Percentiles rank a stretch among this genome's conserved stretches.
Evolutionary conservation across 2,329 filamentous ascomycete genomes (phyloP).

Genomic region (Paecilomyces sp.): DNA sequence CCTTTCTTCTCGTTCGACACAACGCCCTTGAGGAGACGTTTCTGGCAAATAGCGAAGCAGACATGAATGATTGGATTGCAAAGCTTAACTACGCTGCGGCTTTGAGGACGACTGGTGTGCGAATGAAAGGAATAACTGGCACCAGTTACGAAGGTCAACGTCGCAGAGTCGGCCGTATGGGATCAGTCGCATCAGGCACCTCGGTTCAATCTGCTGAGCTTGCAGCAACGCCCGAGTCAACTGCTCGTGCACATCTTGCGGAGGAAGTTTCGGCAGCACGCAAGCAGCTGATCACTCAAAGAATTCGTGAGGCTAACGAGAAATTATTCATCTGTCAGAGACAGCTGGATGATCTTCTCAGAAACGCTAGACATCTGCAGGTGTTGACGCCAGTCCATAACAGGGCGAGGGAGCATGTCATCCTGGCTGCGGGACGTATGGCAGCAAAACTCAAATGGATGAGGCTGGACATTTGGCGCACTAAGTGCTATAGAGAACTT

Average conservation of each 20-base stretch:
- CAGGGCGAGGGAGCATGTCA: constrained; percentile 78
- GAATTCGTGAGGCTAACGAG: constrained; percentile 75
- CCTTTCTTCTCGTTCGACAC: constrained; percentile 83
- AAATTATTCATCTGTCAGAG: constrained; percentile 66
- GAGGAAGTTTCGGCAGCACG: constrained; percentile 79
- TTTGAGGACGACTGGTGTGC: constrained; percentile 83
- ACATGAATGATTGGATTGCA: constrained; percentile 94
- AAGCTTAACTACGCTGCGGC: constrained; percentile 95
- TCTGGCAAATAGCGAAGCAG: constrained; percentile 78
- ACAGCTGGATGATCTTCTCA: constrained; percentile 72
- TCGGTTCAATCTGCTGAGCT: constrained; percentile 63
- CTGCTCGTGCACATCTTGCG: constrained; percentile 71
- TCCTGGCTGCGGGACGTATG: constrained; percentile 76
- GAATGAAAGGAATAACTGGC: constrained; percentile 80
- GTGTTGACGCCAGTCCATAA: constrained; percentile 83
- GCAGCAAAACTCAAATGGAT: constrained; percentile 88
- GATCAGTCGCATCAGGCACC: constrained; percentile 47
- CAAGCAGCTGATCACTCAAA: constrained; percentile 72
- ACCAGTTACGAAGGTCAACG: constrained; percentile 77
- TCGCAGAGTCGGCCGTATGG: constrained; percentile 55
- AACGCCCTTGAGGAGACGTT: constrained; percentile 85
- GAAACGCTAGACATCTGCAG: constrained; percentile 84
- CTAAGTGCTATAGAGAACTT: constrained; percentile 86
- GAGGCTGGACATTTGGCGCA: constrained; percentile 86
- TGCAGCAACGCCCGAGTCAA: constrained; percentile 40